A percentile compares a stretch with the other conserved stretches of the same genome.
Conservation (phyloP, 148 eudicot genomes). For the Cornus florida region DNA sequence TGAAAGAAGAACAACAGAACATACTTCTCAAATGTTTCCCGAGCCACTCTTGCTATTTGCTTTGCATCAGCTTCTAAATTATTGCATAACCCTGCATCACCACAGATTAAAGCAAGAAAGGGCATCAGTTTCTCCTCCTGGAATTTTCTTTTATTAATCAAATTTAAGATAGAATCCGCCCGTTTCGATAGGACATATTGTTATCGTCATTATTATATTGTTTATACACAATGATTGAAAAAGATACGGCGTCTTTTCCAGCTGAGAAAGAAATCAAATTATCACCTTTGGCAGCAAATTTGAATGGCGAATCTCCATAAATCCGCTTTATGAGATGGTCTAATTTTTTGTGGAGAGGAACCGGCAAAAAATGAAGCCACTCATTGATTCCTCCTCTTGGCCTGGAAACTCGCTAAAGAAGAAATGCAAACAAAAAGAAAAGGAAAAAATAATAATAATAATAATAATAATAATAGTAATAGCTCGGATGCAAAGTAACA, state of each 20-base stretch:
- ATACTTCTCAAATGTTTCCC: slow-evolving; percentile 69
- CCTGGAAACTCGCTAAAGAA: slow-evolving; percentile 66
- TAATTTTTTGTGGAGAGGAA: slow-evolving; percentile 60
- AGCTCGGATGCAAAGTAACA: background rate
- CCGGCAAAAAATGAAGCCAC: slow-evolving; percentile 76
- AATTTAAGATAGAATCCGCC: no score
- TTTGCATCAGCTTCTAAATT: slow-evolving; percentile 63
- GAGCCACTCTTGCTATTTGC: slow-evolving; percentile 64
- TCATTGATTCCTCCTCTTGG: slow-evolving; percentile 79
- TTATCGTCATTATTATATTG: slow-evolving; percentile 5
- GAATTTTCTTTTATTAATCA: no score
- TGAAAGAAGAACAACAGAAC: background rate
- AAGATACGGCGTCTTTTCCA: slow-evolving; percentile 24
- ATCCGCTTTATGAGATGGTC: slow-evolving; percentile 38
- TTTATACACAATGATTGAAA: background rate
- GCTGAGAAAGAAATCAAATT: slow-evolving; percentile 23
- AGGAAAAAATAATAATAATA: background rate
- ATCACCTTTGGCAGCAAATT: slow-evolving; percentile 30
- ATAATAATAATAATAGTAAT: background rate
- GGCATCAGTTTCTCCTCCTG: no score
- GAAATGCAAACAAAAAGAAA: background rate
- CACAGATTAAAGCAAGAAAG: background rate
- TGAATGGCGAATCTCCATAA: slow-evolving; percentile 33
- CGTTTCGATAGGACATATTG: no score
- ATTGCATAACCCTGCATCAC: slow-evolving; percentile 46